A percentile compares a stretch with the other conserved stretches of the same genome.
These are phyloP conservation scores for Fonsecaea erecta DNA, from an alignment of 2,329 filamentous ascomycete genomes.

Conservation along the genomic window DNA sequence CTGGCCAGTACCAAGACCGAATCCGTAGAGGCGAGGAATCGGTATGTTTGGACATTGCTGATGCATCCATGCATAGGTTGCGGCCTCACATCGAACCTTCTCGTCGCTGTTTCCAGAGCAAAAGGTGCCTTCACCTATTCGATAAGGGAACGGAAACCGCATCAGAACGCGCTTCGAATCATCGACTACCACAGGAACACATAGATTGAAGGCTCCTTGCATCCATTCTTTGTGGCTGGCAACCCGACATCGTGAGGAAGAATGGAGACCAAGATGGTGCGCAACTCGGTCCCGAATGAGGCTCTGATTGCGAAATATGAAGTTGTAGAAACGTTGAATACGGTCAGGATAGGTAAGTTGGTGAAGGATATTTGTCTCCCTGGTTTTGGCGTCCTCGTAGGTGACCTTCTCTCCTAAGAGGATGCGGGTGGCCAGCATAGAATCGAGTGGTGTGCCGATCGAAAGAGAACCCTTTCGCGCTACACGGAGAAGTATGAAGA, in stretches of 20 bases:
- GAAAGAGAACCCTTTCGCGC: no score
- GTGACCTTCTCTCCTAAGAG: no score
- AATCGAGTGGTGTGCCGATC: no score
- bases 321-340: no score
- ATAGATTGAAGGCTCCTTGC: constrained; percentile 41
- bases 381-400: no score
- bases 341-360: no score
- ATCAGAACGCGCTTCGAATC: constrained; percentile 29
- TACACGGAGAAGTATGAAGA: no score
- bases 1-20: not conserved
- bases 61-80: constrained; percentile 39
- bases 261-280: constrained; percentile 26
- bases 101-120: constrained; percentile 40
- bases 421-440: no score
- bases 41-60: not conserved
- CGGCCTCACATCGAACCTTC: constrained; percentile 40
- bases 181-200: constrained; percentile 36
- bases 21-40: not conserved
- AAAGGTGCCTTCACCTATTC: constrained; percentile 34
- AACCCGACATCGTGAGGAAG: constrained; percentile 28
- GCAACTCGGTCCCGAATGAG: no score
- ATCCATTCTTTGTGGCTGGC: constrained; percentile 37
- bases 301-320: no score
- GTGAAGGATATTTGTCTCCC: no score
- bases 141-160: constrained; percentile 39